phyloP scores from a whole-genome alignment of 1,139 yeast genomes.

The Candida sanyaensis region DNA sequence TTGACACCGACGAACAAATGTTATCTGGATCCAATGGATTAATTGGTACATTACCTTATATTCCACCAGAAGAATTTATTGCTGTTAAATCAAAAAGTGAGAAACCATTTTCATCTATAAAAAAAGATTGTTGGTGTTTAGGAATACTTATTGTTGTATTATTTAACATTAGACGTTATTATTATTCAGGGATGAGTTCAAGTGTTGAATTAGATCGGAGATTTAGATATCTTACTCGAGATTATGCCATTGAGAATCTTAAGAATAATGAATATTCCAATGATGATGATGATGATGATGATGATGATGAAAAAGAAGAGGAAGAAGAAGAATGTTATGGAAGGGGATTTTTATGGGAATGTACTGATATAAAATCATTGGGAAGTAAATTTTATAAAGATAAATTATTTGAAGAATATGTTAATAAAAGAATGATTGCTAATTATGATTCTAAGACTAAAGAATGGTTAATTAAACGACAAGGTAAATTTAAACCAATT shows the following conservation, averaged over 20 bases:
- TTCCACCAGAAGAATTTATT: constrained; percentile 68
- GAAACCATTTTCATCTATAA: constrained; percentile 54
- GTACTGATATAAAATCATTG: constrained; percentile 27
- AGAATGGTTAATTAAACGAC: constrained; percentile 34
- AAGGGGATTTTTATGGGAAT: constrained; percentile 28
- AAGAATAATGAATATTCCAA: not conserved
- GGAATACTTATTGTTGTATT: constrained; percentile 50
- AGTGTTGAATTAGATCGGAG: constrained; percentile 12
- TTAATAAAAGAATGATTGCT: constrained; percentile 26
- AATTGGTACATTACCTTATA: constrained; percentile 75
- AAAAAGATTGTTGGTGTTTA: constrained; percentile 71
- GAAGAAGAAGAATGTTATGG: constrained; percentile 15
- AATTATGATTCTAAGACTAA: constrained; percentile 30
- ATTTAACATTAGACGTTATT: constrained; percentile 32
- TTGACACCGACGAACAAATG: constrained; percentile 56
- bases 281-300: not conserved
- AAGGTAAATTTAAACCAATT: constrained; percentile 31
- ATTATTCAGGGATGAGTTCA: constrained; percentile 19
- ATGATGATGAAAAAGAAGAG: not conserved
- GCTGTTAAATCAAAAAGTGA: constrained; percentile 12
- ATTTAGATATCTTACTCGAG: constrained; percentile 1
- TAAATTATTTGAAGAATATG: constrained; percentile 30
- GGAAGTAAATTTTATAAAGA: constrained; percentile 27
- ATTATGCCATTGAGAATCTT: not conserved
- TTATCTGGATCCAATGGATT: constrained; percentile 58